Evolutionary conservation across 306 rosid genomes (phyloP), one percentile per base, ranked within the genome.

Genomic region (Cicer pinnatifidum): DNA sequence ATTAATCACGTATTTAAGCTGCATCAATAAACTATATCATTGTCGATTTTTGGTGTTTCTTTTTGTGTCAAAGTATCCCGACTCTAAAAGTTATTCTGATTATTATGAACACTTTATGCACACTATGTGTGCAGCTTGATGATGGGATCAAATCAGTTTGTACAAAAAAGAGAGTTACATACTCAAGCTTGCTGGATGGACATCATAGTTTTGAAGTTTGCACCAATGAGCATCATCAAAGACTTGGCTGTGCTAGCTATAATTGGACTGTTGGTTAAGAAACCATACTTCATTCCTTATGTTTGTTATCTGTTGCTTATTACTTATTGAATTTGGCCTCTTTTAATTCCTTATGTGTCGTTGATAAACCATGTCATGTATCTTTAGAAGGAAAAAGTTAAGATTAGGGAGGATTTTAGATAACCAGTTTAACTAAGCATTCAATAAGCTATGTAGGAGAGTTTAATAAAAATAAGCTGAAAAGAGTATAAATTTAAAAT

Each of bases 231-330:
- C 48, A 81, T 71, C 81, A 61, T 71, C 81, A 61, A 53, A 88
- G 86, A 72, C 52, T 78, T 80, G 86, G 77, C 66, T 93, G 97
- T 85, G 86, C 89, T 67, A 80, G 58, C 79, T 81, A 84, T 71
- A 84, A 86, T 57, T 93, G 98, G 98, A 91, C 89, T 75, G 77
- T 93, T 72, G 98, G 97, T 93, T 67, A 81, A 80, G 75, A 77
- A 58, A 54, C 82, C 67, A 60, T 79, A 78, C 86, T 66, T 69
- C 38, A 54, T 65, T 75, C 76, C 66, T 79, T 71, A 51, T 38
- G 35, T 38, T 78, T 52, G 12, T 73, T 61, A 2, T 76, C 43
- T 66, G 39, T 20, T 44, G 43, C 6, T 53, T 19, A 50, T 40
- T 28, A 50, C 19, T 11, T 43, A 10, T 66, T 43, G 46, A 33